phyloP scores from a whole-genome alignment of 1,139 yeast genomes.

The Kodamaea plutei region DNA sequence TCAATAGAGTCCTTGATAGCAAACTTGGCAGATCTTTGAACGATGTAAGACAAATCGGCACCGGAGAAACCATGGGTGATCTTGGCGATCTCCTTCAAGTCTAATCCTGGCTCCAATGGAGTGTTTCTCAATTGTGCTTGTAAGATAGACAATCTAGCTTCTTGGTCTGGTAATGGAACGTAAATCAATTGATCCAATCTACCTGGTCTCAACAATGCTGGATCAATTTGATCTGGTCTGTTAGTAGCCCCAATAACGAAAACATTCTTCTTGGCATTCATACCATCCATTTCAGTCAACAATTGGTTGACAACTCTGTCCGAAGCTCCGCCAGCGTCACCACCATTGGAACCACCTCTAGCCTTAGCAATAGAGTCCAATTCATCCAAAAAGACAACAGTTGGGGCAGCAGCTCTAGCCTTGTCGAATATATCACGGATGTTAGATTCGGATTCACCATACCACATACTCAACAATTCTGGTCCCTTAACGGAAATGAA shows the following conservation, averaged over 20 bases:
- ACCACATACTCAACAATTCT: conserved; percentile 96
- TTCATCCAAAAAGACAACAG: conserved; percentile 96
- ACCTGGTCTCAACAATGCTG: conserved; percentile 98
- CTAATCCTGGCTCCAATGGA: conserved; percentile 96
- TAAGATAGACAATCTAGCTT: conserved; percentile 88
- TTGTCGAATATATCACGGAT: conserved; percentile 96
- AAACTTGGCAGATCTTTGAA: conserved; percentile 96
- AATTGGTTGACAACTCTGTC: conserved; percentile 98
- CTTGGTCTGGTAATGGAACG: conserved; percentile 96
- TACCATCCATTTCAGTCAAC: conserved; percentile 99
- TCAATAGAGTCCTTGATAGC: conserved; percentile 98
- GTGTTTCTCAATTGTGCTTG: conserved; percentile 97
- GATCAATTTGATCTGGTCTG: conserved; percentile 98
- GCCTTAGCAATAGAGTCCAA: conserved; percentile 97
- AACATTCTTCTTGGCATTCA: conserved; percentile 98
- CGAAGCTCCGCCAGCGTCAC: conserved; percentile 98
- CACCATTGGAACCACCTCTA: conserved; percentile 77
- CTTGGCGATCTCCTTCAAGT: conserved; percentile 82
- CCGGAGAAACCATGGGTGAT: conserved; percentile 97
- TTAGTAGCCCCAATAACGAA: conserved; percentile 99
- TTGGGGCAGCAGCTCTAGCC: conserved; percentile 99
- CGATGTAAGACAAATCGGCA: conserved; percentile 97
- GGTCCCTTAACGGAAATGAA: conserved; percentile 96
- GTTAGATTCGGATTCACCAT: conserved; percentile 97
- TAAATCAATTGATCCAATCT: conserved; percentile 97